phyloP scores from a whole-genome alignment of 2,329 filamentous ascomycete genomes.

The Talaromyces albobiverticillius region DNA sequence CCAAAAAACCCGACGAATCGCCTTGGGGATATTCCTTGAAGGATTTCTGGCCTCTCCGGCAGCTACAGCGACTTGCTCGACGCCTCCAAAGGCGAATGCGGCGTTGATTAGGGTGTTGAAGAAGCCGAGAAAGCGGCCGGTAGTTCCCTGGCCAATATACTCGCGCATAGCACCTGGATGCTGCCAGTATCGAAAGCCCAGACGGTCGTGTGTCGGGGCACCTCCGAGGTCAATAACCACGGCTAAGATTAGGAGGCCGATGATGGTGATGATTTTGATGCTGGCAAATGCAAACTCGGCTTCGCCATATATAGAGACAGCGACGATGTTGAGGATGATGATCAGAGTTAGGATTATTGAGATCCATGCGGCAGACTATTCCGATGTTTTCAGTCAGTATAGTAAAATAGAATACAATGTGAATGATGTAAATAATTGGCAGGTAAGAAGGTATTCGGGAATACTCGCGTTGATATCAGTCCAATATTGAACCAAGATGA shows the following conservation, averaged over 20 bases:
- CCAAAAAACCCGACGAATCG: slow-evolving; percentile 59
- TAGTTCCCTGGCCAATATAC: slow-evolving; percentile 20
- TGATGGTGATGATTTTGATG: slow-evolving; percentile 51
- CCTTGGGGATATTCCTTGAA: slow-evolving; percentile 57
- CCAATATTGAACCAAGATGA: slow-evolving; percentile 64
- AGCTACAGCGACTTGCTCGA: slow-evolving; percentile 49
- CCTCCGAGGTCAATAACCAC: slow-evolving; percentile 57
- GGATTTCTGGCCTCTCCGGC: slow-evolving; percentile 59
- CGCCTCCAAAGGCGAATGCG: background rate
- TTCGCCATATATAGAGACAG: slow-evolving; percentile 52
- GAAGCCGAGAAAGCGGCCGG: background rate
- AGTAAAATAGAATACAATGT: too few species aligned
- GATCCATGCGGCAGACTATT: slow-evolving; percentile 44
- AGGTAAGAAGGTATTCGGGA: too few species aligned
- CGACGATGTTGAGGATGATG: slow-evolving; percentile 45
- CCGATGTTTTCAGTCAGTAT: too few species aligned
- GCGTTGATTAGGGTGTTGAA: background rate
- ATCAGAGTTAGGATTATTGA: slow-evolving; percentile 61
- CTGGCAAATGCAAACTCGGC: slow-evolving; percentile 53
- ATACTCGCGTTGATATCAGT: slow-evolving; percentile 27
- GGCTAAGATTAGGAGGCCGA: slow-evolving; percentile 51
- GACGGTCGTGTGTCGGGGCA: slow-evolving; percentile 44
- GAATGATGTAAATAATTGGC: too few species aligned
- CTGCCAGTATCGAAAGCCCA: slow-evolving; percentile 53
- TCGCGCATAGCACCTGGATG: slow-evolving; percentile 53